These are phyloP conservation scores for Gamsiella multidivaricata DNA, from an alignment of 192 early-diverging fungal species.

Conservation along the genomic window DNA sequence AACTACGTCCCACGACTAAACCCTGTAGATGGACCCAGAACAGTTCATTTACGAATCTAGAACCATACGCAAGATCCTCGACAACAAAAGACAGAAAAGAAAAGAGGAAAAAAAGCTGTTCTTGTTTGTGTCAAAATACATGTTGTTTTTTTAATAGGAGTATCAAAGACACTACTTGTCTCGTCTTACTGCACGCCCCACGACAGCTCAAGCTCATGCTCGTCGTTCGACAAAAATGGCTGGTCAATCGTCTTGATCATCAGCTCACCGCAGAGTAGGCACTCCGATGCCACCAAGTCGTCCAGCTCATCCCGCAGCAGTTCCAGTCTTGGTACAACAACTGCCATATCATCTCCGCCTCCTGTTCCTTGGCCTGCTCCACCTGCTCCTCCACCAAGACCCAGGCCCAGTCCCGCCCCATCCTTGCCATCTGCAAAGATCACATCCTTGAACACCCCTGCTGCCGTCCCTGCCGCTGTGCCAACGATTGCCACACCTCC, in stretches of 20 bases:
- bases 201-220: conserved; percentile 59
- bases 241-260: conserved; percentile 92
- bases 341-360: conserved; percentile 58
- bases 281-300: conserved; percentile 74
- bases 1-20: no score
- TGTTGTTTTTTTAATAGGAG: neutral
- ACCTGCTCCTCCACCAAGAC: neutral
- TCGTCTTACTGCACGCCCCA: conserved; percentile 70
- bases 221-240: conserved; percentile 77
- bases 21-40: no score
- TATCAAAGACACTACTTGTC: neutral
- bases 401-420: conserved; percentile 12
- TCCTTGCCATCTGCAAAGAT: conserved; percentile 49
- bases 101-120: no score
- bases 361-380: conserved; percentile 5
- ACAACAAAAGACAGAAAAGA: no score
- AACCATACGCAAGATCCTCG: no score
- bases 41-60: no score
- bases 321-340: conserved; percentile 58
- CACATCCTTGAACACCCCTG: conserved; percentile 58
- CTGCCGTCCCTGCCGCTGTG: conserved; percentile 55
- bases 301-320: conserved; percentile 60
- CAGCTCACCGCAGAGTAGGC: conserved; percentile 93
- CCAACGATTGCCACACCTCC: conserved; percentile 48
- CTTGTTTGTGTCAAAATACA: no score